Base-by-base conservation (phyloP, 164 flowering plant genomes). In the Cinnamomum chago region DNA sequence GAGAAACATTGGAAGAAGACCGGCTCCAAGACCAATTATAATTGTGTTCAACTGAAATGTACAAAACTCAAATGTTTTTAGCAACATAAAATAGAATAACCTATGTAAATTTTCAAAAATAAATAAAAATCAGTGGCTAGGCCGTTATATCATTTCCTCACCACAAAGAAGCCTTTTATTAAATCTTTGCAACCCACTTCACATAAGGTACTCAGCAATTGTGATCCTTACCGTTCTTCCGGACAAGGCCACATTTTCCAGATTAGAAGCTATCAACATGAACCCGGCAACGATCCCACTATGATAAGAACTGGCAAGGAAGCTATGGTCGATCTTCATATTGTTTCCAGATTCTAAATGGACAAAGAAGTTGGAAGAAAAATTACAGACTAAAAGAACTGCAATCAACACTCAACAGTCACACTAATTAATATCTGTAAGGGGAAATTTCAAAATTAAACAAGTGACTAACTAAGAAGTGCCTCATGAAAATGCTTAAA, bases 21-120 rank as follows among this genome's bases (percentile, higher is more conserved):
- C 99, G 3, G 97, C 99, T 78, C 99, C 99, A 78, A 95, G 96
- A 79, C 99, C 99, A 73, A 95, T 82, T 7, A 95, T 83, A 73
- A 85, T 86, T 62, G 88, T 83, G 75, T 83, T 86, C 50, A 86
- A 87, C 97, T 92, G 88, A 74, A 66, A 65, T 23, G 35, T 30
- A 25, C 76, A 47, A 72, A 18, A 55, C 60, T 55, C 51, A 24
- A 73, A 58, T 14, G 14, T 71, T 35, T 14, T n/a, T 50, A 71
- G 40, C 67, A 64, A 15, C 12, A 18, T 20, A 58, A 58, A 40
- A 40, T 9, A 11, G 47, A 40, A 40, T 40, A 40, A 40, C 47
- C 47, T 40, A 40, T 0, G 47, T 40, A 40, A 40, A 40, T 1
- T 40, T 40, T 4, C 12, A 64, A 64, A n/a, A n/a, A 64, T 2